phyloP scores from a whole-genome alignment of 2,329 filamentous ascomycete genomes.

The Botrytis sinoallii region DNA sequence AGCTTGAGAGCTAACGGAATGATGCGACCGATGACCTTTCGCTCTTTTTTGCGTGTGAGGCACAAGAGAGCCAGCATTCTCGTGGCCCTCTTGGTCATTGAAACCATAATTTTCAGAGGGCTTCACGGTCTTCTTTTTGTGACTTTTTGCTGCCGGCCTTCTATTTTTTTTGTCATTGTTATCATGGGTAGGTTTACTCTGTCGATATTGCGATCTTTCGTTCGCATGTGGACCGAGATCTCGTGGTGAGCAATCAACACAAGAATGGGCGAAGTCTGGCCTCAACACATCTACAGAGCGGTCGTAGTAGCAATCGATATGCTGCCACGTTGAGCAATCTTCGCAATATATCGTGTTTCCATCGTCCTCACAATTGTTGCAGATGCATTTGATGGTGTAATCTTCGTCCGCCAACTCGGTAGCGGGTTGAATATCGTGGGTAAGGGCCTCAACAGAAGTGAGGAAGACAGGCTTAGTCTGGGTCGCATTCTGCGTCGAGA shows the following conservation, averaged over 20 bases:
- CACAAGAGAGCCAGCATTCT: slow-evolving; percentile 46
- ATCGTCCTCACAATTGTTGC: slow-evolving; percentile 89
- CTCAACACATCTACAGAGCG: slow-evolving; percentile 70
- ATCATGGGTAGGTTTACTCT: slow-evolving; percentile 46
- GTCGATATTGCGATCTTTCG: slow-evolving; percentile 66
- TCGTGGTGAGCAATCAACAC: slow-evolving; percentile 82
- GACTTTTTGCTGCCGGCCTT: slow-evolving; percentile 72
- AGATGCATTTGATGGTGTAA: slow-evolving; percentile 98
- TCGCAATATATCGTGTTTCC: slow-evolving; percentile 97
- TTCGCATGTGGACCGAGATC: slow-evolving; percentile 67
- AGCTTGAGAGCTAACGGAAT: slow-evolving; percentile 69
- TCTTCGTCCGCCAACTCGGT: slow-evolving; percentile 64
- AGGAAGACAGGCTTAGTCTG: slow-evolving; percentile 30
- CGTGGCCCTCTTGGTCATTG: slow-evolving; percentile 50
- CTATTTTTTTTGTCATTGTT: slow-evolving; percentile 68
- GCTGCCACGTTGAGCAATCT: slow-evolving; percentile 94
- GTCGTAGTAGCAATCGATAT: slow-evolving; percentile 92
- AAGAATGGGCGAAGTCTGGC: slow-evolving; percentile 75
- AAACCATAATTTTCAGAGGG: slow-evolving; percentile 65
- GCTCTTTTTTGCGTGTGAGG: slow-evolving; percentile 67
- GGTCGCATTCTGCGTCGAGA: slow-evolving; percentile 39
- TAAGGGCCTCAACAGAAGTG: slow-evolving; percentile 26
- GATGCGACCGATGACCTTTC: slow-evolving; percentile 78
- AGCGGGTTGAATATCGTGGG: slow-evolving; percentile 32
- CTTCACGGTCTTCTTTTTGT: slow-evolving; percentile 79